These are phyloP conservation scores for Aspergillus carbonarius DNA, from an alignment of 2,329 filamentous ascomycete species.

Conservation along the genomic window DNA sequence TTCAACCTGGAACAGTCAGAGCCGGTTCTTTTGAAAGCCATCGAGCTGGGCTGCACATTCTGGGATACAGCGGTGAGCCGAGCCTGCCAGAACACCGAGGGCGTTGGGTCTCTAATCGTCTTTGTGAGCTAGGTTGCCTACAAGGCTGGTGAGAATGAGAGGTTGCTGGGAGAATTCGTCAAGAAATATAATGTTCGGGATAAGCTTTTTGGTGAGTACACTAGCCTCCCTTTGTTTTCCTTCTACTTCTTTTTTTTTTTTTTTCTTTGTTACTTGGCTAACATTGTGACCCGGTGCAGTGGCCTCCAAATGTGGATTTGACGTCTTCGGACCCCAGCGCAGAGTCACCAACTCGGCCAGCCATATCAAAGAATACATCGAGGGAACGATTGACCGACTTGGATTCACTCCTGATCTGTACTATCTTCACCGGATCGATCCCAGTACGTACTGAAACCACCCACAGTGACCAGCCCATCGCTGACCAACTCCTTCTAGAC, in stretches of 20 bases:
- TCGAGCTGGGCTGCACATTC: slow-evolving; percentile 49
- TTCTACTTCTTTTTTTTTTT: background rate
- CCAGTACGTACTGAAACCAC: slow-evolving; percentile 32
- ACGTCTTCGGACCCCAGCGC: slow-evolving; percentile 35
- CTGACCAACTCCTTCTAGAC: slow-evolving; percentile 18
- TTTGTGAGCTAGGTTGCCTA: slow-evolving; percentile 46
- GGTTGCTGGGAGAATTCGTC: background rate
- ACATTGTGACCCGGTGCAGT: slow-evolving; percentile 30
- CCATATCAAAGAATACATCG: slow-evolving; percentile 51
- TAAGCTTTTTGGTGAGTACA: background rate
- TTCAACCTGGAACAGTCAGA: slow-evolving; percentile 48
- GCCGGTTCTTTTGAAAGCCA: slow-evolving; percentile 51
- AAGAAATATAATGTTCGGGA: background rate
- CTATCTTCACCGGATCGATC: slow-evolving; percentile 48
- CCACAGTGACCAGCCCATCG: too few relatives aligned
- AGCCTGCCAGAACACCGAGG: background rate
- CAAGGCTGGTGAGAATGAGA: slow-evolving; percentile 22
- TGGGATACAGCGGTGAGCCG: slow-evolving; percentile 48
- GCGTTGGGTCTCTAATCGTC: background rate
- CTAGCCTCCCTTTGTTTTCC: background rate
- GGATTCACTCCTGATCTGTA: slow-evolving; percentile 51
- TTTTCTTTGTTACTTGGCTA: background rate
- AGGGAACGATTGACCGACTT: slow-evolving; percentile 51
- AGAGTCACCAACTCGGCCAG: slow-evolving; percentile 46
- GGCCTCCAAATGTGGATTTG: slow-evolving; percentile 51